These are phyloP conservation scores for Carex pumila DNA, from an alignment of 176 grass and related monocot genomes.

Conservation along the genomic window DNA sequence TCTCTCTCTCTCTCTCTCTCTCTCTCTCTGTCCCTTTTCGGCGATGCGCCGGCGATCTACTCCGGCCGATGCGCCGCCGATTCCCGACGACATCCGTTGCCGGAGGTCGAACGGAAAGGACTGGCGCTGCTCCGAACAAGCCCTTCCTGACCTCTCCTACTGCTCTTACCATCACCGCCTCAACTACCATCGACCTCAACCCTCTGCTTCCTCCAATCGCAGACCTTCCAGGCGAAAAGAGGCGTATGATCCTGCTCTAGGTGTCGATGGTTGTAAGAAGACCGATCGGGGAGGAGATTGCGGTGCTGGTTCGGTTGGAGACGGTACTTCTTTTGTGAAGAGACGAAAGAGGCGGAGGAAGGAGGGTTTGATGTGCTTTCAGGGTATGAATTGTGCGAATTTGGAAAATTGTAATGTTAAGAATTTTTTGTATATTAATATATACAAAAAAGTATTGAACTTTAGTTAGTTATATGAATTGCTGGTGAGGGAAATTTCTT, in stretches of 20 bases:
- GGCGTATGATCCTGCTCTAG: not conserved
- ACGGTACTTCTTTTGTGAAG: not conserved
- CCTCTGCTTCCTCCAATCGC: constrained; percentile 1
- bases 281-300: not conserved
- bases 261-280: not conserved
- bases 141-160: constrained; percentile 19
- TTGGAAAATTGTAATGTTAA: not conserved
- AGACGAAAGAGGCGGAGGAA: constrained; percentile 1
- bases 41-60: constrained; percentile 26
- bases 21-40: not conserved
- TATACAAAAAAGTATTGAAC: not conserved
- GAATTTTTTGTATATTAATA: not conserved
- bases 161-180: constrained; percentile 41
- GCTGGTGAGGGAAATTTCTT: not conserved
- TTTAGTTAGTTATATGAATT: not conserved
- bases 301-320: not conserved
- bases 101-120: constrained; percentile 18
- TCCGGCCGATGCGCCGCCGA: constrained; percentile 21
- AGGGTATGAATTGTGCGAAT: not conserved
- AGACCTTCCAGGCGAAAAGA: not conserved
- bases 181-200: constrained; percentile 1
- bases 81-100: constrained; percentile 8
- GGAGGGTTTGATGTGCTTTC: not conserved
- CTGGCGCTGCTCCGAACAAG: constrained; percentile 22
- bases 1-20: constrained; percentile 10